Evolutionary conservation across 2,329 filamentous ascomycete species (phyloP).

Genomic region (Myriangium duriaei): DNA sequence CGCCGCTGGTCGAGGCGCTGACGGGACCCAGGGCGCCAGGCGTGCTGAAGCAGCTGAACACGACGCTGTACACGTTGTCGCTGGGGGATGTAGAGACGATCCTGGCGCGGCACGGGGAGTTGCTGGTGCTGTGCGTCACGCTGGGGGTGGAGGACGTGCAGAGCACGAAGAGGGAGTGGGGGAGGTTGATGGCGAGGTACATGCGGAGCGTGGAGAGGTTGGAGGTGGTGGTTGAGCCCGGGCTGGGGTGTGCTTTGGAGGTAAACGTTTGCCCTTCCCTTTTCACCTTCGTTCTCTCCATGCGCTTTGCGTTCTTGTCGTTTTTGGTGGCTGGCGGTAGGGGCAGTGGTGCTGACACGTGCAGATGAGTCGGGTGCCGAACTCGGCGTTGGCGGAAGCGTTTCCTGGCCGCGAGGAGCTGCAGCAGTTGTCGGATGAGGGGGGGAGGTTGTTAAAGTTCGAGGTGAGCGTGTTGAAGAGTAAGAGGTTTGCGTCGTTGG

Average conservation of each 20-base stretch:
- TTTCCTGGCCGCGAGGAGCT: constrained; percentile 26
- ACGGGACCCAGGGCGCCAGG: constrained; percentile 23
- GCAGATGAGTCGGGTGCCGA: constrained; percentile 20
- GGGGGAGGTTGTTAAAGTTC: constrained; percentile 25
- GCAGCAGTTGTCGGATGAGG: constrained; percentile 21
- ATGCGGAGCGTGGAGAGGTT: constrained; percentile 26
- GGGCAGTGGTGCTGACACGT: neutral
- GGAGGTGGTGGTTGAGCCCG: constrained; percentile 28
- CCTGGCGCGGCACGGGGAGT: constrained; percentile 23
- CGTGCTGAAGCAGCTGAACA: constrained; percentile 26
- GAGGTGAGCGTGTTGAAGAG: constrained; percentile 27
- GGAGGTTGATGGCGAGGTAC: constrained; percentile 20
- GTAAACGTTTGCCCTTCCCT: constrained; percentile 17
- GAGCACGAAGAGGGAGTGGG: constrained; percentile 23
- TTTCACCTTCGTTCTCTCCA: too few species aligned
- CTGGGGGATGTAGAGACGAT: constrained; percentile 23
- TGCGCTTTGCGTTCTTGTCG: too few species aligned
- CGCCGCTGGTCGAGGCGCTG: constrained; percentile 22
- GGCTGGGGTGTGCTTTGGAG: constrained; percentile 26
- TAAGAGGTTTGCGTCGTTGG: constrained; percentile 21
- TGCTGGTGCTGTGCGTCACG: constrained; percentile 29
- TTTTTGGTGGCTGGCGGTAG: neutral
- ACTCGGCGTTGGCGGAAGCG: constrained; percentile 19
- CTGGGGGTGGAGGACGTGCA: constrained; percentile 25
- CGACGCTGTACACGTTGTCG: constrained; percentile 30